Evolutionary conservation across 2,329 filamentous ascomycete species (phyloP), one percentile per base, ranked within the genome.

Genomic region (Colletotrichum graminicola): DNA sequence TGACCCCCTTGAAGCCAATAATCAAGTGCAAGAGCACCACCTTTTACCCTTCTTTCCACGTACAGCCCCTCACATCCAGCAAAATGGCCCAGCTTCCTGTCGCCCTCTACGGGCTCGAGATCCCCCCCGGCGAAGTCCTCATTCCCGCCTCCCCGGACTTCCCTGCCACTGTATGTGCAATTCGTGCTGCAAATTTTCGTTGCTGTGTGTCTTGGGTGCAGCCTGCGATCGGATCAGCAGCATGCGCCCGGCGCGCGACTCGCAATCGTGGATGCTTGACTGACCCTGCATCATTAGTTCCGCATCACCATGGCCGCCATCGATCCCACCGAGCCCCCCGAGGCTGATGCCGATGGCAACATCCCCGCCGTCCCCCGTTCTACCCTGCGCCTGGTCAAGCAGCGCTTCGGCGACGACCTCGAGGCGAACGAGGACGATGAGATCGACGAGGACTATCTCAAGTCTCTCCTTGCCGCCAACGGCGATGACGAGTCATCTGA

Each of bases 221-320:
- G 29, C 23, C 34, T 52, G 51, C 45, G n/a, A 23, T 55, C 32
- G 7, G 12, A 16, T 21, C 32, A 14, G 52, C 36, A 49, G 29
- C 45, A 64, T 69, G 69, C 69, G 69, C 36, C 47, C n/a, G 68
- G 39, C 47, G 47, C 59, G 49, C 45, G 23, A 39, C 10, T 21
- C 16, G 55, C 6, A 49, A 34, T 39, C 54, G 39, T 54, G 36
- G 52, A 26, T 76, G 74, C 64, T 72, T 41, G 14, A 73, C 80
- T 82, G 74, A 84, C 73, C 75, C n/a, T 57, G 62, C 60, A 60
- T 43, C 65, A 51, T 36, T 78, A 97, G 95, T 97, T 98, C 85
- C 94, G 94, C 81, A 94, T 99, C 80, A 98, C 95, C 78, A 99
- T 99, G 96, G 96, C 97, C 78, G 96, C 96, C 75, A 92, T 99